phyloP scores from a whole-genome alignment of 2,329 filamentous ascomycete species.

The Beauveria rudraprayagi region DNA sequence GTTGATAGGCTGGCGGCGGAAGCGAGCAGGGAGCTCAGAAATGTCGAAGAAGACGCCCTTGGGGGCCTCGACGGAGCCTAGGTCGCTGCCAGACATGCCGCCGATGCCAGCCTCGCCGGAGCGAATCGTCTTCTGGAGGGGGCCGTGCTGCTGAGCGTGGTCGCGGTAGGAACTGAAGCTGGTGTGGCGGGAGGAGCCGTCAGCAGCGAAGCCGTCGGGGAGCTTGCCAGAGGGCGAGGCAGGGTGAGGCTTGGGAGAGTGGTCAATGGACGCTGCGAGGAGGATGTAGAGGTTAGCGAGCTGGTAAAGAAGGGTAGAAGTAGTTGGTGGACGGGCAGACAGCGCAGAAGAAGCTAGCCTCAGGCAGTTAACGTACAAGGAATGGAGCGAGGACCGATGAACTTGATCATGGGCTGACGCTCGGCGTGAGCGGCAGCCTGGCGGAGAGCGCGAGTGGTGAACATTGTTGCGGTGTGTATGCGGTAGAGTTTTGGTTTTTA shows the following conservation, averaged over 20 bases:
- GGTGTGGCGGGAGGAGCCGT: slow-evolving; percentile 37
- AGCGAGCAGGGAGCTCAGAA: slow-evolving; percentile 76
- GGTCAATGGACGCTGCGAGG: slow-evolving; percentile 59
- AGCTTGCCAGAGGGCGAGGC: slow-evolving; percentile 59
- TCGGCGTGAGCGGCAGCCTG: slow-evolving; percentile 52
- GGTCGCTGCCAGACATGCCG: slow-evolving; percentile 54
- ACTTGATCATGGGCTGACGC: slow-evolving; percentile 54
- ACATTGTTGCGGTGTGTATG: slow-evolving; percentile 33
- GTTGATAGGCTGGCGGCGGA: slow-evolving; percentile 66
- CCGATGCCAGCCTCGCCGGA: slow-evolving; percentile 40
- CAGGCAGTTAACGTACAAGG: slow-evolving; percentile 37
- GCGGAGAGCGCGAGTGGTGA: slow-evolving; percentile 47
- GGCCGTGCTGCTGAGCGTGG: slow-evolving; percentile 70
- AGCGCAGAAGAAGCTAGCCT: no score
- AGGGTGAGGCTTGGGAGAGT: slow-evolving; percentile 65
- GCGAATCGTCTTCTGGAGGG: slow-evolving; percentile 53
- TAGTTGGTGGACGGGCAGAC: background rate
- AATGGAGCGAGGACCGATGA: slow-evolving; percentile 51
- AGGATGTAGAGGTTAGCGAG: slow-evolving; percentile 16
- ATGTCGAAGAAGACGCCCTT: slow-evolving; percentile 80
- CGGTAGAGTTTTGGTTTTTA: slow-evolving; percentile 5
- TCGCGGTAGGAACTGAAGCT: slow-evolving; percentile 72
- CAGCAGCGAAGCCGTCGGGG: slow-evolving; percentile 41
- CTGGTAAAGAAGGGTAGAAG: background rate
- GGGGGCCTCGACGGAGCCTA: slow-evolving; percentile 64